A percentile compares a stretch with the other conserved stretches of the same genome.
These are phyloP conservation scores for Fomitiporia mediterranea DNA, from an alignment of 1,284 basidiomycete species.

Conservation along the genomic window DNA sequence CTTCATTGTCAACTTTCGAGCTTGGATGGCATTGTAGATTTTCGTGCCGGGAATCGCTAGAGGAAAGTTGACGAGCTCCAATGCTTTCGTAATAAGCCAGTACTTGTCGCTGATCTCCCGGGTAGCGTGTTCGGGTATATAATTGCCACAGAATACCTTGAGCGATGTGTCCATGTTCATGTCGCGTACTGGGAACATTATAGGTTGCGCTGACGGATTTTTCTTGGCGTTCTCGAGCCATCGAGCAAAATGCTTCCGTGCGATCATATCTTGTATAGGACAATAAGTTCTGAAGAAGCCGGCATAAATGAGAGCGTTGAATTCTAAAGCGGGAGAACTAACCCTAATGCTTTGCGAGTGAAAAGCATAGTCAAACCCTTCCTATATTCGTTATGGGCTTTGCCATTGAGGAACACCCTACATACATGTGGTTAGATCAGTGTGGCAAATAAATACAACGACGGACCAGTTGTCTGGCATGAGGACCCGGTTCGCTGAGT, in stretches of 20 bases:
- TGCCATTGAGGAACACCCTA: conserved; percentile 96
- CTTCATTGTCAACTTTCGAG: conserved; percentile 84
- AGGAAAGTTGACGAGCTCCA: conserved; percentile 99
- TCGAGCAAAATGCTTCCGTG: conserved; percentile 68
- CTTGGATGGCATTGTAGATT: conserved; percentile 91
- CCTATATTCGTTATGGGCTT: conserved; percentile 91
- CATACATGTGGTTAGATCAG: not conserved
- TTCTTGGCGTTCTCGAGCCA: conserved; percentile 64
- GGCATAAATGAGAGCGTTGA: conserved; percentile 18
- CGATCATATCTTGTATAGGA: conserved; percentile 80
- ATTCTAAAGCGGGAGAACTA: too few relatives aligned
- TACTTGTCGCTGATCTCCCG: conserved; percentile 89
- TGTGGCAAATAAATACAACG: not conserved
- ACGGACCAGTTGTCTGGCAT: conserved; percentile 86
- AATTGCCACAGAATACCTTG: conserved; percentile 89
- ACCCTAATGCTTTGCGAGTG: conserved; percentile 91
- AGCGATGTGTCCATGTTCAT: conserved; percentile 98
- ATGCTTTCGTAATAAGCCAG: conserved; percentile 92
- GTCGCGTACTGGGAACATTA: conserved; percentile 90
- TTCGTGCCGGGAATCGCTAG: conserved; percentile 95
- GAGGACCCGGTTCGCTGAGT: conserved; percentile 88
- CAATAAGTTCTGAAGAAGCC: conserved; percentile 70
- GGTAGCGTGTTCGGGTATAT: conserved; percentile 80
- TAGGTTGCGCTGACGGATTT: conserved; percentile 50
- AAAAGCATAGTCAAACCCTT: conserved; percentile 89